These are phyloP conservation scores for Colletotrichum chlorophyti DNA, from an alignment of 2,329 filamentous ascomycete species.

Conservation along the genomic window DNA sequence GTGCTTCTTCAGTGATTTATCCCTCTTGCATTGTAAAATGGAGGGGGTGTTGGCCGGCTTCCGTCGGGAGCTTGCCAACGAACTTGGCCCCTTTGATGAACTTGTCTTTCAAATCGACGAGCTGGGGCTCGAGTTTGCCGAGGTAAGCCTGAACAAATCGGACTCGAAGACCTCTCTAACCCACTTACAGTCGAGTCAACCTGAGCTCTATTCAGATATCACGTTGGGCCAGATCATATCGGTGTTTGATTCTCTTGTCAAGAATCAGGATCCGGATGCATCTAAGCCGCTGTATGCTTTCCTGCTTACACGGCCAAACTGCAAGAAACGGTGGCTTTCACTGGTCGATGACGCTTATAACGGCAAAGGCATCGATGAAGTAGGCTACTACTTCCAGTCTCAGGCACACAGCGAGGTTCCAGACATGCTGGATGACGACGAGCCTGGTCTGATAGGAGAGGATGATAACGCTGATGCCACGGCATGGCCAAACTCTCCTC, in stretches of 20 bases:
- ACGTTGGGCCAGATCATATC: constrained; percentile 50
- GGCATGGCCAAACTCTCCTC: constrained; percentile 17
- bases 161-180: constrained; percentile 34
- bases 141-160: constrained; percentile 44
- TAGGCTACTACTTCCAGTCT: constrained; percentile 45
- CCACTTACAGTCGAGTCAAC: constrained; percentile 40
- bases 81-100: constrained; percentile 53
- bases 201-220: constrained; percentile 41
- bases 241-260: constrained; percentile 49
- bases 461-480: constrained; percentile 24
- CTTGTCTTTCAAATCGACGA: constrained; percentile 59
- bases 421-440: constrained; percentile 31
- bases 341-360: constrained; percentile 49
- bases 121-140: constrained; percentile 59
- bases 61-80: constrained; percentile 52
- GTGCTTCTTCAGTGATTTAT: constrained; percentile 54
- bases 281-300: constrained; percentile 49
- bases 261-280: constrained; percentile 49
- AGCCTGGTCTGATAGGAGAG: constrained; percentile 26
- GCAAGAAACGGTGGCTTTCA: constrained; percentile 45
- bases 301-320: constrained; percentile 47
- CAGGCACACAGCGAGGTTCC: constrained; percentile 28
- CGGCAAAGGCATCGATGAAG: constrained; percentile 48
- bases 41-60: constrained; percentile 51
- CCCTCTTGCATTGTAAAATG: constrained; percentile 50